Percentiles rank a stretch among this genome's conserved stretches.
phyloP scores from a whole-genome alignment of 371 early-diverging fungal species.

The Sporodiniella umbellata region DNA sequence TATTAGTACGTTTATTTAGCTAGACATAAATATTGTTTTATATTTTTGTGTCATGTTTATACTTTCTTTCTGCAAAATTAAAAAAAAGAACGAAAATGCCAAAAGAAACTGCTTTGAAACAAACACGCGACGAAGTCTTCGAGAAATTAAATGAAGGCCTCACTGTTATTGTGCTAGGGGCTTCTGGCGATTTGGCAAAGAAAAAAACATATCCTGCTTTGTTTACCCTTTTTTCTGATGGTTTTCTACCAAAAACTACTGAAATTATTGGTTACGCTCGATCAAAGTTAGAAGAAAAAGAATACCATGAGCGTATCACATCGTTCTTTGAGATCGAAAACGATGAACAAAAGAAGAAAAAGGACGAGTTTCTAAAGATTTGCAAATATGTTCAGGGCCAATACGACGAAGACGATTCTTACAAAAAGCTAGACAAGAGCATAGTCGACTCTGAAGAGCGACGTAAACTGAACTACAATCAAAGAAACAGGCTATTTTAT shows the following conservation, averaged over 20 bases:
- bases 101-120: neutral
- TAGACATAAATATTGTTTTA: too few relatives aligned
- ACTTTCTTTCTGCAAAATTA: neutral
- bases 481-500: slow-evolving; percentile 84
- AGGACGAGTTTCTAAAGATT: slow-evolving; percentile 65
- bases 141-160: slow-evolving; percentile 21
- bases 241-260: slow-evolving; percentile 71
- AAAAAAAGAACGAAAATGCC: neutral
- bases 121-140: slow-evolving; percentile 19
- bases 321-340: slow-evolving; percentile 56
- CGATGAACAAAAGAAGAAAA: slow-evolving; percentile 49
- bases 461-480: slow-evolving; percentile 25
- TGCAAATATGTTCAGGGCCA: slow-evolving; percentile 85
- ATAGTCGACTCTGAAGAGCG: slow-evolving; percentile 55
- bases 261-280: slow-evolving; percentile 97
- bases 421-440: slow-evolving; percentile 56
- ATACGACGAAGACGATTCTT: slow-evolving; percentile 84
- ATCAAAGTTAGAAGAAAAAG: slow-evolving; percentile 65
- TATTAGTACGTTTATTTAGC: too few relatives aligned
- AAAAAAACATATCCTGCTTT: slow-evolving; percentile 98
- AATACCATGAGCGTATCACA: slow-evolving; percentile 76
- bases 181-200: slow-evolving; percentile 94
- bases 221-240: slow-evolving; percentile 78
- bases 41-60: slow-evolving; percentile 2
- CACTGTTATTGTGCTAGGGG: slow-evolving; percentile 72